phyloP scores from a whole-genome alignment of 306 rosid species.

The Glycine tomentella region DNA sequence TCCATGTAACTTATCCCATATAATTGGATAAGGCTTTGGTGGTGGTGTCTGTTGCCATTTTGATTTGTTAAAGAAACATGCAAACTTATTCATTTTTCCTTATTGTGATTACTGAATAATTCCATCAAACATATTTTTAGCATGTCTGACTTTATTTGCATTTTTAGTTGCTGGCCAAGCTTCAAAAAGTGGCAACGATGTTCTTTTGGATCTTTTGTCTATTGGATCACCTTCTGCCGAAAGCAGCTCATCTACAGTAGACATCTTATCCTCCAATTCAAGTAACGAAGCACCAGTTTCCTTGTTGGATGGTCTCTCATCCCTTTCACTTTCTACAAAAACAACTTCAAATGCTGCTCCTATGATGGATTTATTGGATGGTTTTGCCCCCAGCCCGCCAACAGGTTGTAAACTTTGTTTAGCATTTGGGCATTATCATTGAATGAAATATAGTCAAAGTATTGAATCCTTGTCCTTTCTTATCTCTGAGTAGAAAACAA shows the following conservation, averaged over 20 bases:
- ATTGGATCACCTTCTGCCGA: constrained; percentile 72
- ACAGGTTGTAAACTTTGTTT: constrained; percentile 54
- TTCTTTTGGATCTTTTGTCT: constrained; percentile 88
- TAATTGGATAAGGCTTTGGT: constrained; percentile 17
- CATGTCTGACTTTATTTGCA: constrained; percentile 42
- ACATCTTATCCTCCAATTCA: constrained; percentile 61
- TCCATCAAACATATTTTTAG: constrained; percentile 26
- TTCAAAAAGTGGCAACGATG: constrained; percentile 73
- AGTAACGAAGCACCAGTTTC: constrained; percentile 63
- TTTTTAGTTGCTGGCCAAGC: constrained; percentile 63
- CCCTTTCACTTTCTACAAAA: constrained; percentile 65
- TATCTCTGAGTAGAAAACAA: constrained; percentile 66
- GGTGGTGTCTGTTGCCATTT: neutral
- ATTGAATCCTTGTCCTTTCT: constrained; percentile 45
- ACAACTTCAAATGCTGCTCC: constrained; percentile 66
- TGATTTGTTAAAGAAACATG: constrained; percentile 29
- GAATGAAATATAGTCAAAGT: constrained; percentile 31
- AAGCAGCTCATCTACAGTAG: constrained; percentile 59
- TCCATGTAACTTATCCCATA: neutral
- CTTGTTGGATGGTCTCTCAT: constrained; percentile 72
- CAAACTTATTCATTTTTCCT: constrained; percentile 20
- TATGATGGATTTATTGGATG: constrained; percentile 80
- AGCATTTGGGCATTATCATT: constrained; percentile 28
- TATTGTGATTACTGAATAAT: constrained; percentile 28
- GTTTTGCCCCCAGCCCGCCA: constrained; percentile 64